Percentiles rank a stretch among this genome's conserved stretches.
These are phyloP conservation scores for Aspergillus cristatus DNA, from an alignment of 495 filamentous ascomycete species.

Conservation along the genomic window DNA sequence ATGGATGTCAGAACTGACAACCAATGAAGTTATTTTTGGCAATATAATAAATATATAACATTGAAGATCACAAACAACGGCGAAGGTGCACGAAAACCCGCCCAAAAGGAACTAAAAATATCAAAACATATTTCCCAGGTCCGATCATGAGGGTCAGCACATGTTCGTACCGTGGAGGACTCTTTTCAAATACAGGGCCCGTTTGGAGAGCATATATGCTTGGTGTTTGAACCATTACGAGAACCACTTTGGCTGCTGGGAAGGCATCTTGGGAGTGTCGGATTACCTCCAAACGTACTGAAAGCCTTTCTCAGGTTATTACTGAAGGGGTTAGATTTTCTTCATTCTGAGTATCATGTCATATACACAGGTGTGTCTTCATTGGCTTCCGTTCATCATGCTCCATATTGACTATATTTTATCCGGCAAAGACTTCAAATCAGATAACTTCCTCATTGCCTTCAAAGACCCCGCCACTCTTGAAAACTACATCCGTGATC, in stretches of 20 bases:
- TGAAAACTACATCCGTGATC: constrained; percentile 15
- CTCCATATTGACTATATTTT: not conserved
- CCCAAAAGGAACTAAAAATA: constrained; percentile 21
- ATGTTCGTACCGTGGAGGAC: constrained; percentile 16
- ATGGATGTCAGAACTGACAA: constrained; percentile 8
- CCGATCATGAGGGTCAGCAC: constrained; percentile 19
- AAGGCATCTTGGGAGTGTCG: constrained; percentile 11
- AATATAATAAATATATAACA: constrained; percentile 20
- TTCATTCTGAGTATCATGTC: constrained; percentile 27
- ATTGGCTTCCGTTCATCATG: not conserved
- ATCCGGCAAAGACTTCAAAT: constrained; percentile 23
- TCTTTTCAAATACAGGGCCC: constrained; percentile 17
- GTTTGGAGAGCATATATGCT: constrained; percentile 19
- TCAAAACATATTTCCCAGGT: constrained; percentile 13
- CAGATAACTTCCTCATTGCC: constrained; percentile 27
- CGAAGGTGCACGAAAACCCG: constrained; percentile 11
- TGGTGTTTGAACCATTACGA: constrained; percentile 25
- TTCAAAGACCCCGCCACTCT: constrained; percentile 27
- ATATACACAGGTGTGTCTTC: constrained; percentile 26
- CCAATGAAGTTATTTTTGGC: constrained; percentile 17
- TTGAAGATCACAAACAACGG: constrained; percentile 24
- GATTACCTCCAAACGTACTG: constrained; percentile 14
- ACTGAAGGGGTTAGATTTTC: constrained; percentile 27
- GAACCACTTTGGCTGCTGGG: constrained; percentile 21
- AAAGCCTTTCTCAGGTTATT: constrained; percentile 21